A percentile compares a stretch with the other conserved stretches of the same genome.
These are phyloP conservation scores for Candida maesae DNA, from an alignment of 805 yeast genomes.

Conservation along the genomic window DNA sequence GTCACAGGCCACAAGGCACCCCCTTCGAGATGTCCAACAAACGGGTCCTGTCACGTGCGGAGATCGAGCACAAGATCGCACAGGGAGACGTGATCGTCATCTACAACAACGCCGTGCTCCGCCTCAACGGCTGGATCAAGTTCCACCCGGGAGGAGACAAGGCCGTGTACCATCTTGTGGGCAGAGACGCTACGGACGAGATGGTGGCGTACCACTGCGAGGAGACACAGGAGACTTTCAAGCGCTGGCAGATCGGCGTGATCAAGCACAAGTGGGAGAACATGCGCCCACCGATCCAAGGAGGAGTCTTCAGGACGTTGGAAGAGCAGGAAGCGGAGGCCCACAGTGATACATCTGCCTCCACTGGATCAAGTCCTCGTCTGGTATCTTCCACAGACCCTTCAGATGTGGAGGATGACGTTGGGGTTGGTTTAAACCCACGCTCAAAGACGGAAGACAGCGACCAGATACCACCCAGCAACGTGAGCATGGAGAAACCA, in stretches of 20 bases:
- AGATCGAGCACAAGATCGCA: conserved; percentile 58
- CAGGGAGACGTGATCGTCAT: conserved; percentile 70
- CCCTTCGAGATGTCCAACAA: conserved; percentile 18
- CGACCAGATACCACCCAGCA: too few species aligned
- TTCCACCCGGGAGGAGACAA: conserved; percentile 88
- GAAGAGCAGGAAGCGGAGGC: conserved; percentile 23
- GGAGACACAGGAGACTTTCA: conserved; percentile 49
- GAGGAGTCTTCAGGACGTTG: conserved; percentile 47
- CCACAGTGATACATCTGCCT: too few species aligned
- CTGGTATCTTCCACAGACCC: conserved; percentile 13
- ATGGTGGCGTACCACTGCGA: conserved; percentile 78
- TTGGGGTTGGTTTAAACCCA: background rate
- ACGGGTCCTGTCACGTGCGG: conserved; percentile 35
- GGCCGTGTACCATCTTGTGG: conserved; percentile 80
- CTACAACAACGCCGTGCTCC: conserved; percentile 54
- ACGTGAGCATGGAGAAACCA: too few species aligned
- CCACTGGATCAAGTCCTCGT: conserved; percentile 4
- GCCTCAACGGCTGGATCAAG: conserved; percentile 66
- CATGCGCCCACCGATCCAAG: conserved; percentile 85
- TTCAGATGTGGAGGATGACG: conserved; percentile 17
- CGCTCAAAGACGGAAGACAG: too few species aligned
- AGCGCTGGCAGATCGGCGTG: conserved; percentile 60
- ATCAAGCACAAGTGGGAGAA: conserved; percentile 68
- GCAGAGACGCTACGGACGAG: conserved; percentile 88
- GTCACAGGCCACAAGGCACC: too few species aligned